Evolutionary conservation across 163 green algal species (phyloP), one percentile per base, ranked within the genome.

Genomic region (Chlamydomonas reinhardtii): DNA sequence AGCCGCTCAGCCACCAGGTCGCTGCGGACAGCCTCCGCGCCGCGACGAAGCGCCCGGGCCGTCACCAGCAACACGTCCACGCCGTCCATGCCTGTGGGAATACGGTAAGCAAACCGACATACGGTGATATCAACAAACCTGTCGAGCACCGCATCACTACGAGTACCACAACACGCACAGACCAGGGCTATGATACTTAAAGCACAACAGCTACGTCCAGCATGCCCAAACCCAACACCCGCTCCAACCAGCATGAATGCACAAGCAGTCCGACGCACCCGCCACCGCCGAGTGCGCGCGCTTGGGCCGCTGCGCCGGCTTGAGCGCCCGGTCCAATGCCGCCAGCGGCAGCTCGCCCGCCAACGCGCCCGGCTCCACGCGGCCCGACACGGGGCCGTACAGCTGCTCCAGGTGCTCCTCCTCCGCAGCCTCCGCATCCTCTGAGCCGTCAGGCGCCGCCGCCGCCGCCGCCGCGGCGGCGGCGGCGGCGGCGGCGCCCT

Each of bases 301-400:
- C 56, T 61, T 61, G 19, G 59, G 75, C 59, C 66, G 59, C 59
- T 34, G 32, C 56, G 75, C 75, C 59, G 75, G 2, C 31, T 25
- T 22, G 9, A 25, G 3, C 32, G 75, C 75, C 59, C 75, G 75
- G 56, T 35, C 39, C 59, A 82, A 35, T 20, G 75, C 76, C 17
- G 61, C 35, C 65, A 64, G 37, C 64, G 76, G 76, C 37, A 84
- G 39, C 62, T 84, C 76, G 27, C 76, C 76, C 76, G 64, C 76
- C 62, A 84, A 2, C 15, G 62, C 37, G 25, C 76, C 76, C 27
- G 37, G 25, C 19, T 68, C 39, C n/a, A 84, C 76, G 5, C 5
- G 27, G 29, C 39, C 76, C 48, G 54, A 24, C 0, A 35, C 39
- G 4, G 27, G 17, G 64, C 76, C 76, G 64, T 84, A 84, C 76